These are phyloP conservation scores for Thraustochytrium striatum DNA, from an alignment of 352 stramenopile genomes.

Conservation along the genomic window DNA sequence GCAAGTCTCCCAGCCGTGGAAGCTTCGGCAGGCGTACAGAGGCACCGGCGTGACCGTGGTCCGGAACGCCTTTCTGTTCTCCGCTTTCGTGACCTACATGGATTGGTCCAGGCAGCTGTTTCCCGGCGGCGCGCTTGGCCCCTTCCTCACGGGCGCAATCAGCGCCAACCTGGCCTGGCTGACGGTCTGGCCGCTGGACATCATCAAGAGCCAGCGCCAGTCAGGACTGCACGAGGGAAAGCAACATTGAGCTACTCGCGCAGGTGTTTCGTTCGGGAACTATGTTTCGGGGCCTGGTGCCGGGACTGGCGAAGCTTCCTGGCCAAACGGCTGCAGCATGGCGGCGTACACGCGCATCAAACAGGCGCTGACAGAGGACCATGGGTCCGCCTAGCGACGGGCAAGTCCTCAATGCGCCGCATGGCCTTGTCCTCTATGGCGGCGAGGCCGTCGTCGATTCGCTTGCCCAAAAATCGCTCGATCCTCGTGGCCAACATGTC, in stretches of 20 bases:
- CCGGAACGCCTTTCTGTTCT: constrained; percentile 61
- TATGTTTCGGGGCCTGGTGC: constrained; percentile 62
- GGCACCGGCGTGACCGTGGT: constrained; percentile 58
- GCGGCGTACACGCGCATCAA: constrained; percentile 60
- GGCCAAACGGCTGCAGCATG: constrained; percentile 66
- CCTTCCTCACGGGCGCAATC: constrained; percentile 64
- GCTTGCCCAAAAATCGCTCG: too few relatives aligned
- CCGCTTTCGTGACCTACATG: constrained; percentile 64
- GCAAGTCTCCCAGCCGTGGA: constrained; percentile 60
- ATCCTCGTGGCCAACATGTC: neutral
- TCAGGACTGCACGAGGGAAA: constrained; percentile 59
- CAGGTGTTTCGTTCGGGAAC: constrained; percentile 53
- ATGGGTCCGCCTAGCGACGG: too few relatives aligned
- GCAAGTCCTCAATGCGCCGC: neutral
- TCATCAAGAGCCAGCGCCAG: constrained; percentile 63
- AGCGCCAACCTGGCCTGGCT: constrained; percentile 67
- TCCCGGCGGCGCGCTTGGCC: constrained; percentile 48
- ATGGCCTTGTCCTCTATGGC: constrained; percentile 18
- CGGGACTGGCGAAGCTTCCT: constrained; percentile 62
- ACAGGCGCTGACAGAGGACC: constrained; percentile 46
- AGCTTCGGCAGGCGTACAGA: constrained; percentile 35
- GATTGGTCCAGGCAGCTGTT: constrained; percentile 61
- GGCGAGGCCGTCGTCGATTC: neutral
- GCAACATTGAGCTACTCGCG: constrained; percentile 52
- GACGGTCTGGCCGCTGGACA: constrained; percentile 65